A percentile compares a stretch with the other conserved stretches of the same genome.
These are phyloP conservation scores for Penicillium sp. DNA, from an alignment of 2,329 filamentous ascomycete species.

Conservation along the genomic window DNA sequence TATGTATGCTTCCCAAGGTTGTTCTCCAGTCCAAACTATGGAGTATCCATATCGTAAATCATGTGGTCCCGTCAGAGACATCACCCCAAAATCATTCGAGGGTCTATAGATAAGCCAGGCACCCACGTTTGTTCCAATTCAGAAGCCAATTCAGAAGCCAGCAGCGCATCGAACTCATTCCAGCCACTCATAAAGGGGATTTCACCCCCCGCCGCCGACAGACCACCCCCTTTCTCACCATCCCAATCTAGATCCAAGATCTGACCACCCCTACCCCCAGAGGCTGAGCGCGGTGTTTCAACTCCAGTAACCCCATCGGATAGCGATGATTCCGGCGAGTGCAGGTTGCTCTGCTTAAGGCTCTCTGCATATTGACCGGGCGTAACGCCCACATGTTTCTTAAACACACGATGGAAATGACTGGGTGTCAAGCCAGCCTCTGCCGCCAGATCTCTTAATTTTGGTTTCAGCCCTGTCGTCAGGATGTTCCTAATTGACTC, in stretches of 20 bases:
- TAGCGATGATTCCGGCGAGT: constrained; percentile 1
- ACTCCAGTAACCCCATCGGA: constrained; percentile 6
- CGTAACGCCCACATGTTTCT: constrained; percentile 51
- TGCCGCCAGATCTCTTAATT: constrained; percentile 47
- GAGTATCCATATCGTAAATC: not conserved
- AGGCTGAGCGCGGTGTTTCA: constrained; percentile 10
- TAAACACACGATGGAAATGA: constrained; percentile 57
- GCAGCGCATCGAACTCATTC: constrained; percentile 40
- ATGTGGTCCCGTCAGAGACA: not conserved
- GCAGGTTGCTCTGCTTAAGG: constrained; percentile 7
- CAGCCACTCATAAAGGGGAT: constrained; percentile 18
- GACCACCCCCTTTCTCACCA: constrained; percentile 13
- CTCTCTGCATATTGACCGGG: constrained; percentile 43
- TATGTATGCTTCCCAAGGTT: not conserved
- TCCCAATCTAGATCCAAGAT: constrained; percentile 15
- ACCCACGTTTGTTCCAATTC: constrained; percentile 21
- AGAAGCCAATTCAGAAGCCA: constrained; percentile 31
- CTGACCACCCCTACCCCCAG: constrained; percentile 1
- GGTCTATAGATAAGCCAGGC: constrained; percentile 17
- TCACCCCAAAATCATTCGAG: constrained; percentile 12
- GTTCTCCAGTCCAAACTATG: not conserved
- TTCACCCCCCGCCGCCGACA: constrained; percentile 4
- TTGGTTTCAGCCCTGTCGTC: constrained; percentile 32
- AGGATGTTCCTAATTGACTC: constrained; percentile 30
- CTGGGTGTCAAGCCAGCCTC: constrained; percentile 50